Conservation (phyloP, 176 grass and related monocot genomes). For the Poa annua region DNA sequence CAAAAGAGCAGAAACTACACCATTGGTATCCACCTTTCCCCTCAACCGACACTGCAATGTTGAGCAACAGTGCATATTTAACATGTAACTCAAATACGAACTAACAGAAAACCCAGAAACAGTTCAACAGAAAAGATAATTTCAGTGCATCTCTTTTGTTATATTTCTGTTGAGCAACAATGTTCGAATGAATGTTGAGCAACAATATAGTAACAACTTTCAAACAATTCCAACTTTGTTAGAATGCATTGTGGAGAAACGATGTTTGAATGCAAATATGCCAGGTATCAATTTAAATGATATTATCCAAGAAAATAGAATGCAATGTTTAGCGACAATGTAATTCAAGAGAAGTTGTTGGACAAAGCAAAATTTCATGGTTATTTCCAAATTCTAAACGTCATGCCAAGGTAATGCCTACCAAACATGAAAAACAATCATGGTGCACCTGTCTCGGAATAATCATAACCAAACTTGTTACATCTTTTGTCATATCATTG, state of each 20-base stretch:
- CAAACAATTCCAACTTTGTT: not conserved
- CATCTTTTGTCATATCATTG: slow-evolving; percentile 52
- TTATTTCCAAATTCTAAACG: slow-evolving; percentile 16
- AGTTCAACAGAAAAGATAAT: slow-evolving; percentile 27
- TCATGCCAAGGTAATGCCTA: not conserved
- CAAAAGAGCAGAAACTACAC: slow-evolving; percentile 62
- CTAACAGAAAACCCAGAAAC: not conserved
- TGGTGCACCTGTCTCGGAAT: slow-evolving; percentile 60
- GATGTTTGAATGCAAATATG: not conserved
- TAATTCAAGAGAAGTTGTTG: not conserved
- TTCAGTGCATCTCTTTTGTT: not conserved
- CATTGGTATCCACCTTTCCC: slow-evolving; percentile 75
- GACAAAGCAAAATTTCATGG: not conserved
- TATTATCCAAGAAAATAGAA: not conserved
- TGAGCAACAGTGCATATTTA: slow-evolving; percentile 27
- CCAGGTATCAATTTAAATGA: not conserved
- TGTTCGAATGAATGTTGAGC: not conserved
- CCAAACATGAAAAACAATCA: slow-evolving; percentile 26
- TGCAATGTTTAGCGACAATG: not conserved
- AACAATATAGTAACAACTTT: not conserved
- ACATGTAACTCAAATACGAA: not conserved
- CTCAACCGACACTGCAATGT: slow-evolving; percentile 67
- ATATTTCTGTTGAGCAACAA: not conserved
- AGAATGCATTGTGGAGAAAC: not conserved
- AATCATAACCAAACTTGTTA: slow-evolving; percentile 65